Percentiles rank a stretch among this genome's conserved stretches.
phyloP scores from a whole-genome alignment of 2,329 filamentous ascomycete species.

The Aspergillus sp. region DNA sequence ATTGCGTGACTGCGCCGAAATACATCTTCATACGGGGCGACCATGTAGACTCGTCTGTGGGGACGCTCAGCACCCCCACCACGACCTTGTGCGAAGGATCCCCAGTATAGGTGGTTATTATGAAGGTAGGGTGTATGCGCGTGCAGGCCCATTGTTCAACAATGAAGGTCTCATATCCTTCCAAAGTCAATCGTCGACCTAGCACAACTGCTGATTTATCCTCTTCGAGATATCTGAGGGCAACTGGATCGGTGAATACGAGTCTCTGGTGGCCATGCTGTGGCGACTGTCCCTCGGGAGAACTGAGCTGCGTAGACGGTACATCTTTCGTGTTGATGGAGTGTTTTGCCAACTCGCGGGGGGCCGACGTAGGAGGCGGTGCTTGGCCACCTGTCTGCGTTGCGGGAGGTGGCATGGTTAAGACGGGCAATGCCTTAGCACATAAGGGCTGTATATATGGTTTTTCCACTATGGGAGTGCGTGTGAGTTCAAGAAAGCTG shows the following conservation, averaged over 20 bases:
- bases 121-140: conserved; percentile 81
- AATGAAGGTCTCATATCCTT: conserved; percentile 88
- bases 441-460: conserved; percentile 2
- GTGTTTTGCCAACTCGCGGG: conserved; percentile 33
- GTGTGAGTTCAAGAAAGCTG: not conserved
- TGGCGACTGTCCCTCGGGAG: conserved; percentile 17
- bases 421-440: conserved; percentile 15
- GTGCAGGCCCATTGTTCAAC: conserved; percentile 99
- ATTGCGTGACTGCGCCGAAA: conserved; percentile 81
- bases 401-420: conserved; percentile 20
- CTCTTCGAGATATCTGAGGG: conserved; percentile 78
- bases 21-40: conserved; percentile 77
- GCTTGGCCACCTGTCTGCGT: conserved; percentile 28
- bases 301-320: conserved; percentile 22
- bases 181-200: conserved; percentile 68
- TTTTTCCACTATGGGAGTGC: conserved; percentile 9
- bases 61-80: conserved; percentile 78
- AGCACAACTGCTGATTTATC: conserved; percentile 75
- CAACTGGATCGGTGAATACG: conserved; percentile 67
- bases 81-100: conserved; percentile 76
- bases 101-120: conserved; percentile 91
- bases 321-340: conserved; percentile 24
- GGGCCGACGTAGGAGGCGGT: conserved; percentile 24
- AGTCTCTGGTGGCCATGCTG: conserved; percentile 55
- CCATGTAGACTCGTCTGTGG: conserved; percentile 77